Evolutionary conservation across 768 basidiomycete genomes (phyloP).

Genomic region (Mycena rosella): DNA sequence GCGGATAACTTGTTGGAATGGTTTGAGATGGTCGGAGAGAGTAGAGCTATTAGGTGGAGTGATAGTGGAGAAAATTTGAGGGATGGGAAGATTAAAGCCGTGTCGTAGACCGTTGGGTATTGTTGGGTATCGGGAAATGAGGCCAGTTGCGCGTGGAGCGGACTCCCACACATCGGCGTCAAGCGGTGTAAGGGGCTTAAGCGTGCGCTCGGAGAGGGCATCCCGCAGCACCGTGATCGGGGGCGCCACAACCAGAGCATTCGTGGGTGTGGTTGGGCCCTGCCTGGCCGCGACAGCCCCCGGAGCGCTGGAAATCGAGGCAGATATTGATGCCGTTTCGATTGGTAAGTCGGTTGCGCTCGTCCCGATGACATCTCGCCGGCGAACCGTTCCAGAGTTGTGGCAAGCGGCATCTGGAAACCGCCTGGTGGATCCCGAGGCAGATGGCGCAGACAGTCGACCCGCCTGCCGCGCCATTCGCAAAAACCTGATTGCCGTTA

Average conservation of each 20-base stretch:
- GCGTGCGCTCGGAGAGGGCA: conserved; percentile 52
- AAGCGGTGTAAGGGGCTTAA: conserved; percentile 48
- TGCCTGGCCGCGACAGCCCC: conserved; percentile 40
- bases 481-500: conserved; percentile 14
- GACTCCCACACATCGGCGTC: conserved; percentile 45
- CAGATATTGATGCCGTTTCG: conserved; percentile 45
- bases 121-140: conserved; percentile 42
- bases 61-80: conserved; percentile 40
- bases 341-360: conserved; percentile 37
- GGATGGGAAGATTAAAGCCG: conserved; percentile 54
- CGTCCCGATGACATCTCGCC: conserved; percentile 34
- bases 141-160: conserved; percentile 31
- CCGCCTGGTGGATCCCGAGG: conserved; percentile 12
- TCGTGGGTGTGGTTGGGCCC: conserved; percentile 47
- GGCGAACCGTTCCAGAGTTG: conserved; percentile 41
- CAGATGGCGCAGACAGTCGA: conserved; percentile 23
- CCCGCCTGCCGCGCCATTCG: background rate
- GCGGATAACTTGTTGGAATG: conserved; percentile 32
- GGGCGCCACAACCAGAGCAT: conserved; percentile 57
- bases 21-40: background rate
- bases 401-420: conserved; percentile 1
- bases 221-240: conserved; percentile 52
- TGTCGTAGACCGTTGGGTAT: conserved; percentile 39
- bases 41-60: conserved; percentile 50
- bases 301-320: conserved; percentile 47